Conservation (phyloP, 352 stramenopile species). For the Phytophthora europaea region DNA sequence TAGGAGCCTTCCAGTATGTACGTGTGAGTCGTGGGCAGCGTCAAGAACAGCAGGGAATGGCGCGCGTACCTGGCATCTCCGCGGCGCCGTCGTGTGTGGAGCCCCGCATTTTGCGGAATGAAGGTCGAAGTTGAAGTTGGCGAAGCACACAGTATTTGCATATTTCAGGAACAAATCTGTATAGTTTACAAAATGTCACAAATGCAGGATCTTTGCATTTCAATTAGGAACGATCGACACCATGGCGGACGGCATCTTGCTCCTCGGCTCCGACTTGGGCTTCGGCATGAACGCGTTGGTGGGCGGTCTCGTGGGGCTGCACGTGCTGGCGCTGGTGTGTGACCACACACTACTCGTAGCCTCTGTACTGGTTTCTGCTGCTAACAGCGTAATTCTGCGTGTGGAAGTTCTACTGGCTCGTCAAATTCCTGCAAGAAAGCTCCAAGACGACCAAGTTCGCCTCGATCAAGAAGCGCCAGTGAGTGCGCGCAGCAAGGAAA, state of each 20-base stretch:
- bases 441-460: slow-evolving; percentile 47
- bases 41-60: not conserved
- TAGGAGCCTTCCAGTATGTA: slow-evolving; percentile 1
- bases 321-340: slow-evolving; percentile 78
- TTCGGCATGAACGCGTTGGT: slow-evolving; percentile 78
- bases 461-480: slow-evolving; percentile 74
- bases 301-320: slow-evolving; percentile 68
- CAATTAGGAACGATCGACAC: slow-evolving; percentile 1
- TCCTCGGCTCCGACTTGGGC: slow-evolving; percentile 56
- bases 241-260: slow-evolving; percentile 33
- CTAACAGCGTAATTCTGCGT: slow-evolving; percentile 4
- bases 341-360: not conserved
- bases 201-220: slow-evolving; percentile 2
- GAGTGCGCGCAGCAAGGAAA: slow-evolving; percentile 11
- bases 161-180: slow-evolving; percentile 3
- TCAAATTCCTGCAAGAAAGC: slow-evolving; percentile 71
- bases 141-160: not conserved
- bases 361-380: not conserved
- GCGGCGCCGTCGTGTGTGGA: not conserved
- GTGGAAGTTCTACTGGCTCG: slow-evolving; percentile 67
- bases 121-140: slow-evolving; percentile 37
- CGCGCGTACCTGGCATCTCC: slow-evolving; percentile 10
- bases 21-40: not conserved
- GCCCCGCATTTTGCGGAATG: slow-evolving; percentile 34
- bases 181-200: slow-evolving; percentile 6